Base-by-base conservation (phyloP, 2,329 filamentous ascomycete species). In the Talaromyces sp. region DNA sequence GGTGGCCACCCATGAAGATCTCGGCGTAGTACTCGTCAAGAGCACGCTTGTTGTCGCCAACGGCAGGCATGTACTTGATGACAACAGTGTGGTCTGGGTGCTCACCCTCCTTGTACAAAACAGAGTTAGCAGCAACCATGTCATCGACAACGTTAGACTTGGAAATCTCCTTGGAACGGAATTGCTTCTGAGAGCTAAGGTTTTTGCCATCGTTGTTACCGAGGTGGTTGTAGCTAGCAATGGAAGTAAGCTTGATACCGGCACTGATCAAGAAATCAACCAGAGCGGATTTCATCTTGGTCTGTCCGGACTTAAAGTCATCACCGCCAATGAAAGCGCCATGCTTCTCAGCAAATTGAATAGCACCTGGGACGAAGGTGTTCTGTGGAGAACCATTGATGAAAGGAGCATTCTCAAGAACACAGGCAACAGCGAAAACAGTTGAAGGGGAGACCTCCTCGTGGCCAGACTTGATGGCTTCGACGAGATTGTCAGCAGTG, bases 161-260 rank as follows among this genome's bases (percentile, higher is more conserved):
- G 82, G 92, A 96, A 72, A 99, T 99, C 83, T 99, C 95, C 87
- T 99, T 99, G 81, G 93, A 97, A 73, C 95, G 93, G 88, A 99
- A 99, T 82, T 98, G 95, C 84, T 90, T 92, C 80, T 97, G 93
- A 50, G 93, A 97, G 83, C 91, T 96, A 73, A 99, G 82, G 84
- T 99, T 99, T 89, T 93, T 97, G 83, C 95, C 95, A 77, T 99
- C 94, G 77, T 99, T 99, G 87, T 99, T 99, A 75, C 95, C 95
- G 64, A 99, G 89, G 79, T 99, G 95, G 84, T 99, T 99, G 88
- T 99, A 99, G 82, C 91, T 96, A 70, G 95, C 92, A 82, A 99
- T 98, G 47, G 93, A 97, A 67, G 94, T 98, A 75, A 99, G 88
- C 84, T 97, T 97, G 86, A 99, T 98, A 77, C 95, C 95, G 57